Percentiles rank a stretch among this genome's conserved stretches.
These are phyloP conservation scores for Aspergillus phoenicis DNA, from an alignment of 2,329 filamentous ascomycete genomes.

Conservation along the genomic window DNA sequence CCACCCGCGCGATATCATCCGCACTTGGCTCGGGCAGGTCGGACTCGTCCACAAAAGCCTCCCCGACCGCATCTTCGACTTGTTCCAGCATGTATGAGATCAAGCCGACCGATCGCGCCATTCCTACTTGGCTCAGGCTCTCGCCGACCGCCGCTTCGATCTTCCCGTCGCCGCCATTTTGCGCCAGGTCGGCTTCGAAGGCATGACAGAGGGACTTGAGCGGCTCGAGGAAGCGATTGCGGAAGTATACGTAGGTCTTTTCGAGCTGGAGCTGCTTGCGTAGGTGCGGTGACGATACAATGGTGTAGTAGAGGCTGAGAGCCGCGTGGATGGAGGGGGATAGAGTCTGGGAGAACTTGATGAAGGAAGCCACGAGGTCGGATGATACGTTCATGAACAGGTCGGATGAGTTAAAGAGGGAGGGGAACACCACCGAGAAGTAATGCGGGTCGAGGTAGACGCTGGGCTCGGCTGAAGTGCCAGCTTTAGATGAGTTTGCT, in stretches of 20 bases:
- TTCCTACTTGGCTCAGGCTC: conserved; percentile 37
- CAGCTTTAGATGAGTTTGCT: conserved; percentile 23
- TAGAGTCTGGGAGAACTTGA: conserved; percentile 53
- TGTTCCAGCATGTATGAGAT: conserved; percentile 37
- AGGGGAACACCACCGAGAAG: conserved; percentile 50
- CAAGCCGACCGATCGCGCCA: conserved; percentile 39
- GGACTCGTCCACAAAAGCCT: conserved; percentile 33
- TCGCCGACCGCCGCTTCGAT: conserved; percentile 39
- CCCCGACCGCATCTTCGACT: conserved; percentile 36
- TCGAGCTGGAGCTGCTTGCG: conserved; percentile 51
- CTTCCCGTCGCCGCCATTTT: conserved; percentile 41
- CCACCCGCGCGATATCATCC: conserved; percentile 32
- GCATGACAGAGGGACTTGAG: conserved; percentile 35
- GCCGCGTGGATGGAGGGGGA: conserved; percentile 56
- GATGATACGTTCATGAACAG: conserved; percentile 44
- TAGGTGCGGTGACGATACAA: conserved; percentile 54
- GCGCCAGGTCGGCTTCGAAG: conserved; percentile 35
- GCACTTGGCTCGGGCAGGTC: conserved; percentile 33
- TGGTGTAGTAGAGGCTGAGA: conserved; percentile 62
- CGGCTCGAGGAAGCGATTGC: conserved; percentile 34
- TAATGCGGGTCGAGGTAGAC: conserved; percentile 42
- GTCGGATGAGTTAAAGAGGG: conserved; percentile 54
- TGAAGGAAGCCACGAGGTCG: conserved; percentile 46
- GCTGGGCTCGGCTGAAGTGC: conserved; percentile 18
- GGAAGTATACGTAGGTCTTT: conserved; percentile 38